Base-by-base conservation (phyloP, 495 filamentous ascomycete species). In the Xylaria cubensis region DNA sequence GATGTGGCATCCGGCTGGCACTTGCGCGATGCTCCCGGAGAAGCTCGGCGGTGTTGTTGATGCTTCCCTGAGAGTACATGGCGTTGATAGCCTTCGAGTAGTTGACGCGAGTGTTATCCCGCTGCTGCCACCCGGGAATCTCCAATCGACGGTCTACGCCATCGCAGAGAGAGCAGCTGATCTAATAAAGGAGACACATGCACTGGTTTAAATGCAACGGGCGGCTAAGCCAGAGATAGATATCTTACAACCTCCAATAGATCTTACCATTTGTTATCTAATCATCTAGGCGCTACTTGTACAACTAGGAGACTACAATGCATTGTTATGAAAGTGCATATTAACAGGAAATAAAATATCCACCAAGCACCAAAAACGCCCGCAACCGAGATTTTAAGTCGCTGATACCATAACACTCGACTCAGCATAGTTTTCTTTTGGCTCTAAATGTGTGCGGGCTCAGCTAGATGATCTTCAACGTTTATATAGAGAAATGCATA, bases 111-210 rank as follows among this genome's bases (percentile, higher is more conserved):
- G 80, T 34, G 69, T 79, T 0, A 75, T 83, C 4, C 80, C 81
- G 17, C 67, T 82, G 26, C 64, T 75, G 19, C 58, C 77, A 0
- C 77, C 78, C 24, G 80, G 74, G 12, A 82, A 82, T 39, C 55
- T 77, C 13, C 80, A 82, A 74, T 80, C 79, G 17, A 79, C 78
- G 4, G 74, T 81, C 6, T 82, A 84, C 63, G 80, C 80, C 0
- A 76, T 83, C 68, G 80, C 80, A 3, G 81, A 83, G 62, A 61
- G 72, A 34, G 81, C 76, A 1, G 67, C 74, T 0, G 67, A 71
- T 36, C 4, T 71, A 7, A 73, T 75, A 46, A 73, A 73, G 46
- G 21, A 42, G n/a, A 21, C 36, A 10, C 61, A 64, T 29, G 61
- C 39, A 10, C 13, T 64, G 39, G 44, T 19, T 24, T 44, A 61